phyloP scores from a whole-genome alignment of 345 rosid species.

The Stellera chamaejasme region DNA sequence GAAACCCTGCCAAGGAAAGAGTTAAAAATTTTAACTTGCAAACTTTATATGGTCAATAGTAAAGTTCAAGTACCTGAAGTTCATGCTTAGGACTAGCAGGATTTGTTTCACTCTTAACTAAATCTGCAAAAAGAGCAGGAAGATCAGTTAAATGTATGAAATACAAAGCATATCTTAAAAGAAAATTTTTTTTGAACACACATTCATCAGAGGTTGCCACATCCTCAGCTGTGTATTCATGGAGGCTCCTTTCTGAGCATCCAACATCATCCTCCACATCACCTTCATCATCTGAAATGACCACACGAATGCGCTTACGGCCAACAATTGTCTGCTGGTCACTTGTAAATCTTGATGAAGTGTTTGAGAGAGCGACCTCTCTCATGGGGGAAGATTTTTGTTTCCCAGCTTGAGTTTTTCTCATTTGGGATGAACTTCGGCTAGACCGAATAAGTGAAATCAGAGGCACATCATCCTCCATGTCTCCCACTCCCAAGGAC shows the following conservation, averaged over 20 bases:
- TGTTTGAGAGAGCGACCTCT: slow-evolving; percentile 22
- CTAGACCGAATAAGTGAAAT: slow-evolving; percentile 46
- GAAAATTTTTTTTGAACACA: slow-evolving; percentile 15
- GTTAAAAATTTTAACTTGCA: slow-evolving; percentile 7
- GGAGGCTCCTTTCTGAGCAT: slow-evolving; percentile 20
- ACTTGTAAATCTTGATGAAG: slow-evolving; percentile 30
- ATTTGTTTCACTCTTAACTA: slow-evolving; percentile 23
- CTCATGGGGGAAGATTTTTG: slow-evolving; percentile 20
- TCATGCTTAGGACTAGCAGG: slow-evolving; percentile 11
- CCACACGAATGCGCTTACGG: slow-evolving; percentile 60
- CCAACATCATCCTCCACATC: slow-evolving; percentile 38
- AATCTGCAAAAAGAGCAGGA: slow-evolving; percentile 8
- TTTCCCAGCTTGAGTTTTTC: slow-evolving; percentile 18
- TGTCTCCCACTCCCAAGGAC: slow-evolving; percentile 29
- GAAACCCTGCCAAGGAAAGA: slow-evolving; percentile 28
- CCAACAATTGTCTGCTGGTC: slow-evolving; percentile 41
- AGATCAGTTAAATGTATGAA: slow-evolving; percentile 7
- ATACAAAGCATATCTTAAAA: slow-evolving; percentile 7
- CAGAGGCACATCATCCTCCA: slow-evolving; percentile 52
- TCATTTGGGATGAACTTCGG: slow-evolving; percentile 27
- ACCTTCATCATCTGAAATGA: slow-evolving; percentile 87
- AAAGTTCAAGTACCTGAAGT: slow-evolving; percentile 26
- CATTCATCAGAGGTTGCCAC: slow-evolving; percentile 49
- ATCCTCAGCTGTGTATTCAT: slow-evolving; percentile 21
- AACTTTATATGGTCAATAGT: slow-evolving; percentile 10